phyloP scores from a whole-genome alignment of 495 filamentous ascomycete species.

The Aspergillus heteromorphus region DNA sequence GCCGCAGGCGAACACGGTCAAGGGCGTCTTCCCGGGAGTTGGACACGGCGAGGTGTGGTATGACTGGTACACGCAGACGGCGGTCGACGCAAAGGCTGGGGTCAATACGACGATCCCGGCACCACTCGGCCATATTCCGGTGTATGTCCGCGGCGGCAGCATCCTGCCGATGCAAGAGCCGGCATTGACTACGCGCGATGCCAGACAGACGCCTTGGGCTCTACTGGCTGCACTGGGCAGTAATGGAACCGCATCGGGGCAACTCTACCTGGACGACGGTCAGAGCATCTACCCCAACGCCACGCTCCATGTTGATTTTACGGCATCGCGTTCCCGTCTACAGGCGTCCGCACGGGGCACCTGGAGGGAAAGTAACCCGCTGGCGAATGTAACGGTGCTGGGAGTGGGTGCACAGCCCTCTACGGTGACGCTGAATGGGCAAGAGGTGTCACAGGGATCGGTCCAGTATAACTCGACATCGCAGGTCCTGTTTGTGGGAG shows the following conservation, averaged over 20 bases:
- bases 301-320: slow-evolving; percentile 57
- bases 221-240: slow-evolving; percentile 57
- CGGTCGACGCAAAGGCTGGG: slow-evolving; percentile 48
- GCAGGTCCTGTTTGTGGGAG: slow-evolving; percentile 44
- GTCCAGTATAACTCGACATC: slow-evolving; percentile 47
- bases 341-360: slow-evolving; percentile 43
- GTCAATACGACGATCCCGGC: slow-evolving; percentile 70
- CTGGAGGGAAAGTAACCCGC: slow-evolving; percentile 54
- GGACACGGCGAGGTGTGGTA: slow-evolving; percentile 65
- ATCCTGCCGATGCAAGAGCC: slow-evolving; percentile 68
- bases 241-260: slow-evolving; percentile 55
- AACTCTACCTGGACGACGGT: slow-evolving; percentile 80
- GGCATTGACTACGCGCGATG: slow-evolving; percentile 61
- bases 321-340: slow-evolving; percentile 39
- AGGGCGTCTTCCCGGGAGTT: slow-evolving; percentile 74
- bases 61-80: slow-evolving; percentile 69
- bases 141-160: slow-evolving; percentile 66
- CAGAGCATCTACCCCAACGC: slow-evolving; percentile 57
- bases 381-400: slow-evolving; percentile 63
- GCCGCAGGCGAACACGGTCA: slow-evolving; percentile 58
- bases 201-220: slow-evolving; percentile 63
- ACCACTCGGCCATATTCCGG: slow-evolving; percentile 72
- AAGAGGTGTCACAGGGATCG: slow-evolving; percentile 25
- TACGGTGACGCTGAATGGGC: slow-evolving; percentile 49
- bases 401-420: slow-evolving; percentile 46